Conservation (phyloP, 805 yeast genomes). For the Wickerhamiella occidentalis region DNA sequence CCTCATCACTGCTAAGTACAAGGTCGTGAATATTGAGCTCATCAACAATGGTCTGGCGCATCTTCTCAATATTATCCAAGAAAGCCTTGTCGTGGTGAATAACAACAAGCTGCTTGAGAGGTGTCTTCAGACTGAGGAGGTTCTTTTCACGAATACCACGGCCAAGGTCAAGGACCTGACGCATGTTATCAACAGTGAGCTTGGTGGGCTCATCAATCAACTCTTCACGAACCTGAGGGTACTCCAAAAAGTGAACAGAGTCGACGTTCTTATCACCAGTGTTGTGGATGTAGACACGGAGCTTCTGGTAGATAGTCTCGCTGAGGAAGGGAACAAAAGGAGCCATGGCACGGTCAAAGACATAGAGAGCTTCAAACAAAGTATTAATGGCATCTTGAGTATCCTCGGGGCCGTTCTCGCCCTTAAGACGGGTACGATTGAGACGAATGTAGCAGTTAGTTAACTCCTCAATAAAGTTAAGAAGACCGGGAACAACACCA, state of each 20-base stretch:
- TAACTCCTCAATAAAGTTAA: conserved; percentile 80
- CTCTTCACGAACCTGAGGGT: conserved; percentile 72
- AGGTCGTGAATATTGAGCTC: conserved; percentile 88
- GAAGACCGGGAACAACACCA: conserved; percentile 89
- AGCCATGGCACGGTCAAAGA: conserved; percentile 91
- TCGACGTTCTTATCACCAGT: conserved; percentile 43
- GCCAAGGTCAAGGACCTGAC: conserved; percentile 89
- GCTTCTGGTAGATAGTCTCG: conserved; percentile 72
- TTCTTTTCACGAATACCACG: conserved; percentile 95
- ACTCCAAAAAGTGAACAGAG: conserved; percentile 89
- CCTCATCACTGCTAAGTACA: conserved; percentile 80
- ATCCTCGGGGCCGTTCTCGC: conserved; percentile 77
- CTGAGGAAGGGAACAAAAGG: conserved; percentile 97
- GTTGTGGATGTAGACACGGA: conserved; percentile 35
- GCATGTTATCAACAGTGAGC: conserved; percentile 87
- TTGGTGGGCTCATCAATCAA: conserved; percentile 75
- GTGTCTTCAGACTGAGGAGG: conserved; percentile 85
- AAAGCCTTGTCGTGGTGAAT: conserved; percentile 67
- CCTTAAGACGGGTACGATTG: conserved; percentile 96
- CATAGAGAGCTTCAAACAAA: conserved; percentile 76
- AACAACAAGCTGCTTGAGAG: conserved; percentile 76
- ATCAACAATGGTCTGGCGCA: conserved; percentile 69
- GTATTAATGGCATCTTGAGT: conserved; percentile 82
- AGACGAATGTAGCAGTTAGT: conserved; percentile 99
- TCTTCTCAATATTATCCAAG: conserved; percentile 62